These are phyloP conservation scores for Lichtheimia ramosa DNA, from an alignment of 371 early-diverging fungal species.

Conservation along the genomic window DNA sequence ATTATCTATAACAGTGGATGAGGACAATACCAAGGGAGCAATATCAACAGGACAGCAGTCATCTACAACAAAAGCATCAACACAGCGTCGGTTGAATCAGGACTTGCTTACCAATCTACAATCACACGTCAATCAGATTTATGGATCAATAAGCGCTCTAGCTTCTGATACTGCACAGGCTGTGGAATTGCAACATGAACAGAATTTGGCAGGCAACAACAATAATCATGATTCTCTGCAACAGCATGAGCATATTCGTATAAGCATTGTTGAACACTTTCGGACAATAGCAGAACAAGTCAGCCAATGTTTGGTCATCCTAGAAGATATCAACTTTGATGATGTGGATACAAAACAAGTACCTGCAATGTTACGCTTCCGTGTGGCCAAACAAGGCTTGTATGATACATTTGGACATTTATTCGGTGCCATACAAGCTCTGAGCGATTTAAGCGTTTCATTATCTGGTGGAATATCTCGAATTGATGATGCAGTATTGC, in stretches of 20 bases:
- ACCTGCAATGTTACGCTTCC: conserved; percentile 35
- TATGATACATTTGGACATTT: conserved; percentile 66
- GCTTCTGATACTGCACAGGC: conserved; percentile 10
- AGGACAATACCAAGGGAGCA: not conserved
- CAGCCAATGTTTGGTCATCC: conserved; percentile 30
- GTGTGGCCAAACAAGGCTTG: conserved; percentile 56
- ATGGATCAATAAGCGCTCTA: conserved; percentile 26
- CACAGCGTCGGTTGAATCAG: conserved; percentile 26
- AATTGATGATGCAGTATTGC: conserved; percentile 43
- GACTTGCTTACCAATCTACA: conserved; percentile 34
- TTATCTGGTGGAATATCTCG: conserved; percentile 26
- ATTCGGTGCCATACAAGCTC: conserved; percentile 64
- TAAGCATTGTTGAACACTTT: conserved; percentile 25
- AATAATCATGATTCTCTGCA: conserved; percentile 12
- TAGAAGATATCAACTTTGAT: conserved; percentile 30
- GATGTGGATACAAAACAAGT: conserved; percentile 20
- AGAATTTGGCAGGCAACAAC: conserved; percentile 5
- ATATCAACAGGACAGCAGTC: not conserved
- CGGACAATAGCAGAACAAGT: conserved; percentile 35
- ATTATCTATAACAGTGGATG: not conserved
- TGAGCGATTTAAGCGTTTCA: conserved; percentile 48
- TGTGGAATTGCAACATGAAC: conserved; percentile 15
- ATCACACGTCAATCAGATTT: conserved; percentile 36
- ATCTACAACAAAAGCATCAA: not conserved
- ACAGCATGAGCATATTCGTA: not conserved